Conservation (phyloP, 495 filamentous ascomycete genomes). For the Aspergillus bertholletiae region DNA sequence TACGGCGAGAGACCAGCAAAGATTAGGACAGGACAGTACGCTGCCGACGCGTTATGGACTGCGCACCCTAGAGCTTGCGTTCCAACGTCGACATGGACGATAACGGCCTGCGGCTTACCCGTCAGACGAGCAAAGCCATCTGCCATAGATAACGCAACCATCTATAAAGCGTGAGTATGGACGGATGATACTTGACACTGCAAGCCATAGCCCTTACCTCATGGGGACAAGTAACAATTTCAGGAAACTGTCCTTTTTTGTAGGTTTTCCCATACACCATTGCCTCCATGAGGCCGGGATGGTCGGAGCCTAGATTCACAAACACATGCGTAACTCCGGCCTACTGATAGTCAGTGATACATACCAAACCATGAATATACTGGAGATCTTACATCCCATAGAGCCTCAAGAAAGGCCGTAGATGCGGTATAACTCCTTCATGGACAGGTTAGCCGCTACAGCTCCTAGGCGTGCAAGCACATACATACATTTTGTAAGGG, state of each 20-base stretch:
- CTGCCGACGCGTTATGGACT: conserved; percentile 85
- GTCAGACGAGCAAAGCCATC: conserved; percentile 91
- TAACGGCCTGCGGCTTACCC: conserved; percentile 81
- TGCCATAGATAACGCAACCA: conserved; percentile 97
- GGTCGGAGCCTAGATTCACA: conserved; percentile 93
- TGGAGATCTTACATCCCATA: conserved; percentile 63
- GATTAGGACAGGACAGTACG: conserved; percentile 81
- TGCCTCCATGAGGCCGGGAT: conserved; percentile 88
- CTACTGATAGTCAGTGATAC: conserved; percentile 30
- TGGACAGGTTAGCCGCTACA: too few relatives aligned
- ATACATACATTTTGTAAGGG: too few relatives aligned
- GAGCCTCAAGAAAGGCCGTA: conserved; percentile 90
- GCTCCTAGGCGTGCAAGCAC: too few relatives aligned
- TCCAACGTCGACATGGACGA: conserved; percentile 95
- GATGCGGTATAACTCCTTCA: conserved; percentile 65
- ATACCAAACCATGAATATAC: not conserved
- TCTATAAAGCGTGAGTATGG: conserved; percentile 48
- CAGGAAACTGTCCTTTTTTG: conserved; percentile 66
- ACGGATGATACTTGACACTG: conserved; percentile 7
- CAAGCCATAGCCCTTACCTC: conserved; percentile 41
- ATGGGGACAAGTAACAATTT: conserved; percentile 90
- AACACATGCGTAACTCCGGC: conserved; percentile 88
- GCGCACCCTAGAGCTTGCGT: conserved; percentile 90
- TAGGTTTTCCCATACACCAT: conserved; percentile 83
- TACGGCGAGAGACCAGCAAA: conserved; percentile 89